phyloP scores from a whole-genome alignment of 78 protist species.

The Dictyostelium purpureum region DNA sequence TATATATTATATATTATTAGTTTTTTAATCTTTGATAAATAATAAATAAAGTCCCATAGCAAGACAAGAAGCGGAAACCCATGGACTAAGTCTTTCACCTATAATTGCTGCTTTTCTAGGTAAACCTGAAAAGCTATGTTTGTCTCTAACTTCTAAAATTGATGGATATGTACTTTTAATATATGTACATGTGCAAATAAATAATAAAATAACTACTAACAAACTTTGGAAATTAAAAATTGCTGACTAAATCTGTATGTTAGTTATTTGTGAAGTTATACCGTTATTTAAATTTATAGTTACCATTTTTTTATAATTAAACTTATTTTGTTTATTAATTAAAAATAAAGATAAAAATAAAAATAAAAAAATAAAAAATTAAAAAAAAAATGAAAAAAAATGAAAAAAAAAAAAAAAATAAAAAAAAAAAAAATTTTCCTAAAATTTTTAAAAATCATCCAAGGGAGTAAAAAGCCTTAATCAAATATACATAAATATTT shows the following conservation, averaged over 20 bases:
- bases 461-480: too few species aligned
- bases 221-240: conserved; percentile 87
- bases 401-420: neutral
- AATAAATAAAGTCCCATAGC: conserved; percentile 69
- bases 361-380: neutral
- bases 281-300: neutral
- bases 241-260: conserved; percentile 63
- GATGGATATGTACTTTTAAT: conserved; percentile 49
- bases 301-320: neutral
- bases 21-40: neutral
- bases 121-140: conserved; percentile 75
- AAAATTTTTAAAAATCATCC: too few species aligned
- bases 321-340: neutral
- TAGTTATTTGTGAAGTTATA: neutral
- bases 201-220: conserved; percentile 75
- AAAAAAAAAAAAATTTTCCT: too few species aligned
- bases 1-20: neutral
- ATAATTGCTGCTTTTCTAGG: conserved; percentile 87
- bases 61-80: conserved; percentile 83
- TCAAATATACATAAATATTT: too few species aligned
- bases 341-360: neutral
- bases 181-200: conserved; percentile 86
- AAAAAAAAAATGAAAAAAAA: neutral
- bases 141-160: conserved; percentile 64
- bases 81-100: conserved; percentile 87